Percentiles rank a stretch among this genome's conserved stretches.
phyloP scores from a whole-genome alignment of 352 stramenopile species.

The Phytophthora meadii region DNA sequence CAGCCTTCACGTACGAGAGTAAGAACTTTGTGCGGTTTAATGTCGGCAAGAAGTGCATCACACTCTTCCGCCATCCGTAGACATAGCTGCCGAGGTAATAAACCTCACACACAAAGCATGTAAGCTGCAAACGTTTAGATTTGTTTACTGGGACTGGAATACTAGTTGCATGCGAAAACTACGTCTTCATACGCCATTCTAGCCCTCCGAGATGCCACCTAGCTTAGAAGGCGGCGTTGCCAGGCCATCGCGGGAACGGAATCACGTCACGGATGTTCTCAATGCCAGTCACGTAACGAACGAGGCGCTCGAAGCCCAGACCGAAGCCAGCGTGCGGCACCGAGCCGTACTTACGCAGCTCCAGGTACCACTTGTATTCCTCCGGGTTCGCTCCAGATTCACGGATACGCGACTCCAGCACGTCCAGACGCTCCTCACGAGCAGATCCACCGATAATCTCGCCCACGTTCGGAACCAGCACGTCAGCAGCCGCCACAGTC shows the following conservation, averaged over 20 bases:
- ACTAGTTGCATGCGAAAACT: not conserved
- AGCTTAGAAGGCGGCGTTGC: slow-evolving; percentile 93
- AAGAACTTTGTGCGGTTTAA: slow-evolving; percentile 89
- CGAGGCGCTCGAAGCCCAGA: slow-evolving; percentile 98
- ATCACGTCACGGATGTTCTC: slow-evolving; percentile 99
- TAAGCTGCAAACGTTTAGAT: slow-evolving; percentile 32
- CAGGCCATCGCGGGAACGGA: slow-evolving; percentile 97
- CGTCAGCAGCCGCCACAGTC: slow-evolving; percentile 97
- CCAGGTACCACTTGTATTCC: slow-evolving; percentile 98
- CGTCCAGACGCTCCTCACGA: slow-evolving; percentile 94
- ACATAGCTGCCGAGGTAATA: not conserved
- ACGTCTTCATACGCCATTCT: slow-evolving; percentile 16
- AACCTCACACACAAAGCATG: not conserved
- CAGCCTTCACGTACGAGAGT: slow-evolving; percentile 29
- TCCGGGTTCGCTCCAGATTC: slow-evolving; percentile 81
- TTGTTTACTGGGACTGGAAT: slow-evolving; percentile 14
- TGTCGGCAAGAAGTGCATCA: slow-evolving; percentile 88
- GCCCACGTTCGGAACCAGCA: slow-evolving; percentile 96
- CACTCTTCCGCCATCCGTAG: slow-evolving; percentile 78
- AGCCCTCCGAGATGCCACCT: not conserved
- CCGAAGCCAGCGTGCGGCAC: slow-evolving; percentile 98
- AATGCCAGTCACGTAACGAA: slow-evolving; percentile 98
- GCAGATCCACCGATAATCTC: slow-evolving; percentile 98
- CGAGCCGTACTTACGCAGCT: slow-evolving; percentile 95
- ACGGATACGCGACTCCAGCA: slow-evolving; percentile 80